Conservation (phyloP, 2,329 filamentous ascomycete species). For the Aspergillus novofumigatus region DNA sequence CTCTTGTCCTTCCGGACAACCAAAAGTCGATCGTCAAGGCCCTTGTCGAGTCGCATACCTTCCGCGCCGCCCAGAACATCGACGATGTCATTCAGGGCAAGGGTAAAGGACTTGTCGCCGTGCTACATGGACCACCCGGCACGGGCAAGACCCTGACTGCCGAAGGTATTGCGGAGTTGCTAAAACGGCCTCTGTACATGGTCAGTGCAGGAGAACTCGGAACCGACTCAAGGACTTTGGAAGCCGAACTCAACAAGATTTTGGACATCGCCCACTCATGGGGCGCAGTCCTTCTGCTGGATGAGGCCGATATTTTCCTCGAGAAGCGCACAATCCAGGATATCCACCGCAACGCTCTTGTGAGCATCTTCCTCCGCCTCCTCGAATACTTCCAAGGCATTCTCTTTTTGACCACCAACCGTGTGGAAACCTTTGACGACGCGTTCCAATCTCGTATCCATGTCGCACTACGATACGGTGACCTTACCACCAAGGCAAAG, state of each 20-base stretch:
- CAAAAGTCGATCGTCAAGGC: conserved; percentile 71
- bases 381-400: conserved; percentile 93
- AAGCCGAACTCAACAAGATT: conserved; percentile 75
- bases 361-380: conserved; percentile 80
- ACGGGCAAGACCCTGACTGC: conserved; percentile 87
- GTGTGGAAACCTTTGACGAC: conserved; percentile 81
- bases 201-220: conserved; percentile 78
- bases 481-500: conserved; percentile 67
- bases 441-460: conserved; percentile 87
- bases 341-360: conserved; percentile 78
- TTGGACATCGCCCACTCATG: conserved; percentile 81
- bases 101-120: conserved; percentile 76
- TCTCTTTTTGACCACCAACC: conserved; percentile 82
- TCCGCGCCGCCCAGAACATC: conserved; percentile 73
- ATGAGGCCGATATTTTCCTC: conserved; percentile 81
- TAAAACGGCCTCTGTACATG: conserved; percentile 78
- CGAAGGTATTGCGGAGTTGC: conserved; percentile 77
- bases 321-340: conserved; percentile 80
- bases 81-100: conserved; percentile 82
- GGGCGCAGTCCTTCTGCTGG: conserved; percentile 79
- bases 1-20: conserved; percentile 64
- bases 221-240: conserved; percentile 69
- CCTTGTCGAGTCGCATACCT: conserved; percentile 78
- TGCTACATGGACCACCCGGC: conserved; percentile 80
- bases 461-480: conserved; percentile 75